Evolutionary conservation across 2,329 filamentous ascomycete species (phyloP).

Genomic region (Botrytis medusae): DNA sequence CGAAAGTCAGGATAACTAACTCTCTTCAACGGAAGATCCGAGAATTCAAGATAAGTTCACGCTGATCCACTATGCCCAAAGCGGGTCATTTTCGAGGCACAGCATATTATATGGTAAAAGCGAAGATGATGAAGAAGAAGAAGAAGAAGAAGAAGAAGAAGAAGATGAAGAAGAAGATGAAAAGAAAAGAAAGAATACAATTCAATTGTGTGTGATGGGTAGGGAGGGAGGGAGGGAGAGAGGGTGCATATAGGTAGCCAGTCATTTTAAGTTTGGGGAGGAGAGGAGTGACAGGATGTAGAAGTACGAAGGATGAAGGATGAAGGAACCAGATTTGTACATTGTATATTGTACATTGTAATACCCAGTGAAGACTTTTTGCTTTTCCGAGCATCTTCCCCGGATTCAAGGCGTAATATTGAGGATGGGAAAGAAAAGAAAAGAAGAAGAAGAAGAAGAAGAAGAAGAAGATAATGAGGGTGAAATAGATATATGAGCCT

Average conservation of each 20-base stretch:
- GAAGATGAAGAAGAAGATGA: too few species aligned
- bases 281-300: background rate
- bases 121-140: too few species aligned
- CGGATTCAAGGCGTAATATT: background rate
- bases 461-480: background rate
- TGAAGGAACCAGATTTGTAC: too few species aligned
- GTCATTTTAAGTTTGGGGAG: background rate
- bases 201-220: background rate
- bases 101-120: background rate
- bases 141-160: too few species aligned
- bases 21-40: background rate
- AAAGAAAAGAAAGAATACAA: background rate
- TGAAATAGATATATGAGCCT: too few species aligned
- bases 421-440: background rate
- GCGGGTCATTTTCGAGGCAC: background rate
- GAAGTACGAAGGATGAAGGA: too few species aligned
- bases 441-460: background rate
- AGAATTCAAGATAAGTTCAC: background rate
- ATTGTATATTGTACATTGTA: too few species aligned
- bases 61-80: too few species aligned
- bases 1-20: too few species aligned
- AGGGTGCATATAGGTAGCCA: background rate
- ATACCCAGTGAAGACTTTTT: too few species aligned
- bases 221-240: too few species aligned
- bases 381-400: background rate